Conservation (phyloP, 192 early-diverging fungal genomes). For the Kappamyces sp. region DNA sequence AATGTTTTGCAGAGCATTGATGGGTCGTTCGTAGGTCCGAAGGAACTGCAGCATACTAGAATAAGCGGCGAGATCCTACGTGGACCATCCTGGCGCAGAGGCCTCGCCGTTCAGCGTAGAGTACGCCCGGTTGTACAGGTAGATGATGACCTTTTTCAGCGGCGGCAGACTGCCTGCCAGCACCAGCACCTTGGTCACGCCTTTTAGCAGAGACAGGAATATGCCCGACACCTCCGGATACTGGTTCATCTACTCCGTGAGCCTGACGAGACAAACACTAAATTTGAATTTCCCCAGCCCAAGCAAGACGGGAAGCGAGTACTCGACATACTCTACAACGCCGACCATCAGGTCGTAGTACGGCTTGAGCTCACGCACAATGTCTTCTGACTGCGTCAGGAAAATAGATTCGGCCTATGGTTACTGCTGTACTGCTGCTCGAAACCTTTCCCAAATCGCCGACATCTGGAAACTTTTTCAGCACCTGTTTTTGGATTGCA, state of each 20-base stretch:
- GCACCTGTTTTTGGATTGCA: constrained; percentile 21
- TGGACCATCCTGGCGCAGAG: constrained; percentile 6
- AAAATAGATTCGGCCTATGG: not conserved
- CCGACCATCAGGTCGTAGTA: constrained; percentile 26
- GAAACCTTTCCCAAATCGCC: constrained; percentile 21
- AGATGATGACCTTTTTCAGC: constrained; percentile 22
- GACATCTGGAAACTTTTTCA: constrained; percentile 33
- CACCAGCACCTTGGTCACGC: constrained; percentile 19
- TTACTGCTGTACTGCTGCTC: not conserved
- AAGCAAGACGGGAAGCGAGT: constrained; percentile 12
- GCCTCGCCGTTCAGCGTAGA: constrained; percentile 2
- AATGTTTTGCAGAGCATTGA: constrained; percentile 19
- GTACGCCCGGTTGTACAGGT: constrained; percentile 21
- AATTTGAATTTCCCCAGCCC: constrained; percentile 18
- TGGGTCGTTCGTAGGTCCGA: constrained; percentile 20
- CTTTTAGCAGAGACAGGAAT: constrained; percentile 22
- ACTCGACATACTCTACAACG: constrained; percentile 20
- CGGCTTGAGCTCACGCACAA: constrained; percentile 16
- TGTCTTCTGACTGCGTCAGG: not conserved
- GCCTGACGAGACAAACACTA: constrained; percentile 9
- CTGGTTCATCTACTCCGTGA: constrained; percentile 19
- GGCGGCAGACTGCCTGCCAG: constrained; percentile 5
- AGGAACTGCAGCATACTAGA: constrained; percentile 23
- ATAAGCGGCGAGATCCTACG: not conserved
- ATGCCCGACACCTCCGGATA: constrained; percentile 24